Evolutionary conservation across 495 filamentous ascomycete genomes (phyloP), one percentile per base, ranked within the genome.

Genomic region (Aspergillus biplanus): DNA sequence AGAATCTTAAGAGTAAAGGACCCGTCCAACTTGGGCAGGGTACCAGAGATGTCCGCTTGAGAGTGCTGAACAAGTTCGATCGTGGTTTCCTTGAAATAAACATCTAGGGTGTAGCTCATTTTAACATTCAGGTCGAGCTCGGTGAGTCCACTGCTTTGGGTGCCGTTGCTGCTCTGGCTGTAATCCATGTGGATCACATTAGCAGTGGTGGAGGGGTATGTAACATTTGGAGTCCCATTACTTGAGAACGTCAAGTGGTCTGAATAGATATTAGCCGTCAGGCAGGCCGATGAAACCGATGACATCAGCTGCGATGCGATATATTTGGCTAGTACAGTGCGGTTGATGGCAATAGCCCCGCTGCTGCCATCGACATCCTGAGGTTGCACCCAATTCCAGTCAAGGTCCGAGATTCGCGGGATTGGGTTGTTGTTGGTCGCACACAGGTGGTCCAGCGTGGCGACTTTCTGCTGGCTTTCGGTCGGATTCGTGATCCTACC

Each of bases 331-430:
- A 59, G 12, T 3, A 48, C 34, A 34, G 33, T 49, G 7, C 58
- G 58, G 18, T 61, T 61, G 48, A 61, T 53, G 15, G 58, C 47
- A 33, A 61, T 44, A 3, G 54, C 48, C 13, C 58, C 58, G 48
- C 58, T 61, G 11, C 3, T 7, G 4, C 39, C 49, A 7, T 37
- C 31, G 58, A 61, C 12, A 15, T 61, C 33, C 8, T 53, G 13
- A 1, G 58, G 48, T 9, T 12, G n/a, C 16, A 61, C 18, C 58
- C 58, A 61, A 18, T 61, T 61, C 58, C 58, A 61, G 16, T 44
- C 11, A 9, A 61, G 54, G 3, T 11, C 6, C 3, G 48, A 18
- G 21, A 48, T 12, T 3, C 31, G 6, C 11, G 56, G 56, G 2
- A 58, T 11, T 8, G 39, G n/a, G 2, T 58, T 48, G 31, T 48